Evolutionary conservation across 192 early-diverging fungal species (phyloP), one percentile per base, ranked within the genome.

Genomic region (Coemansia sp.): DNA sequence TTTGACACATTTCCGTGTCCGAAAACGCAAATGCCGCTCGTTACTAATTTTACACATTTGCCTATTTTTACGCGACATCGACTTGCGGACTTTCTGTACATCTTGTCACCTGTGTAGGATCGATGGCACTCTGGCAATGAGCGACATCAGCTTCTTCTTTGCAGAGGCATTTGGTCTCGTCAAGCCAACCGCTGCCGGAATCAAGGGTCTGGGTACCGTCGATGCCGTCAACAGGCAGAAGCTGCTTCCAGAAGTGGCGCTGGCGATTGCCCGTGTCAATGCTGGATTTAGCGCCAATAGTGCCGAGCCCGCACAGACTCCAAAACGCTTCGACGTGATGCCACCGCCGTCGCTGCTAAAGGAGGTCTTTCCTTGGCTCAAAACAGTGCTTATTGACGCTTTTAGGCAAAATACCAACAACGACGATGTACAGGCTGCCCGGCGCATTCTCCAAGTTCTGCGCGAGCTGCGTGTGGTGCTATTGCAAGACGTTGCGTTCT

Each of bases 361-460:
- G 62, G 66, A 67, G 55, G 58, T 79, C 5, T 79, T 79, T 62
- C 77, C 77, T 7, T 73, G 77, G 77, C 58, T 79, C 58, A 64
- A 58, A 58, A 65, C 66, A 14, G 50, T 65, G 43, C 67, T 79
- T 1, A 50, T 69, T 27, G 68, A 66, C 43, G 67, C 67, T 2
- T 70, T 73, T 32, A 29, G 53, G 50, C 66, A 73, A 58, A 68
- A 60, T 54, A 70, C 58, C 60, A 73, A 79, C 55, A 74, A 67
- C 65, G 56, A 67, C 35, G 66, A 74, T 25, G 70, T 72, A 45
- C 72, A 62, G 22, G 62, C 59, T 10, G 71, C 68, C 12, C 69
- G 65, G 2, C 72, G 77, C 19, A 59, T 79, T 35, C 54, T 79
- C 58, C 58, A 66, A 37, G 62, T 79, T 21, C 29, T 79, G 24